phyloP scores from a whole-genome alignment of 2,329 filamentous ascomycete species.

The Fusarium sp. region DNA sequence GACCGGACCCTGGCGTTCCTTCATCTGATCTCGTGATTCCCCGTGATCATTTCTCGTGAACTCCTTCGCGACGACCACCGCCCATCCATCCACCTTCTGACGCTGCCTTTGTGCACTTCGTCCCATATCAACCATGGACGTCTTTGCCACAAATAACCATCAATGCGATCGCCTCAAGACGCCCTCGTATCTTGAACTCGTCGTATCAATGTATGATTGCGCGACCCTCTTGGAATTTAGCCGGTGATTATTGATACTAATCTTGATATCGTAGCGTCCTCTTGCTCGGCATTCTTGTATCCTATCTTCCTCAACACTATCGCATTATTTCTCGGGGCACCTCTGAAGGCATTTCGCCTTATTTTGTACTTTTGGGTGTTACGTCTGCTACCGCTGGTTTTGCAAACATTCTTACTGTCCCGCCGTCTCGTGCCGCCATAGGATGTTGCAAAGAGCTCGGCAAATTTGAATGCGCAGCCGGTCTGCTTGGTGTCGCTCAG shows the following conservation, averaged over 20 bases:
- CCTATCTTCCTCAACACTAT: slow-evolving; percentile 93
- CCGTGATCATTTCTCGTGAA: slow-evolving; percentile 23
- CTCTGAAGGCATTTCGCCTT: slow-evolving; percentile 94
- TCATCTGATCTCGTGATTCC: slow-evolving; percentile 41
- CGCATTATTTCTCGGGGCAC: slow-evolving; percentile 88
- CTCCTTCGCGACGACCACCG: slow-evolving; percentile 3
- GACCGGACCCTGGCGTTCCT: slow-evolving; percentile 26
- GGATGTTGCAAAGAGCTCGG: slow-evolving; percentile 86
- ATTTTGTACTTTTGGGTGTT: slow-evolving; percentile 93
- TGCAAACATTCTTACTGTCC: slow-evolving; percentile 89
- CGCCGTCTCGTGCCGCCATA: slow-evolving; percentile 84
- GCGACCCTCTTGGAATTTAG: neutral
- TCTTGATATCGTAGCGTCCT: slow-evolving; percentile 66
- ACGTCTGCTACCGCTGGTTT: slow-evolving; percentile 90
- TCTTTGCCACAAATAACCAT: slow-evolving; percentile 40
- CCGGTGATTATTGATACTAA: slow-evolving; percentile 5
- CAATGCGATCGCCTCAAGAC: slow-evolving; percentile 63
- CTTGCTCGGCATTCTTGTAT: slow-evolving; percentile 86
- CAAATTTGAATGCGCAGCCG: slow-evolving; percentile 84
- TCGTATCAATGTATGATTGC: slow-evolving; percentile 64
- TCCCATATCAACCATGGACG: slow-evolving; percentile 40
- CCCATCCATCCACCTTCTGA: neutral
- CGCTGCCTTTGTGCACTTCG: slow-evolving; percentile 17
- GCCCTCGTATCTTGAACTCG: slow-evolving; percentile 65
- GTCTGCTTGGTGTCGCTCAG: slow-evolving; percentile 88